Base-by-base conservation (phyloP, 2,329 filamentous ascomycete species). In the Fusarium kyushuense region DNA sequence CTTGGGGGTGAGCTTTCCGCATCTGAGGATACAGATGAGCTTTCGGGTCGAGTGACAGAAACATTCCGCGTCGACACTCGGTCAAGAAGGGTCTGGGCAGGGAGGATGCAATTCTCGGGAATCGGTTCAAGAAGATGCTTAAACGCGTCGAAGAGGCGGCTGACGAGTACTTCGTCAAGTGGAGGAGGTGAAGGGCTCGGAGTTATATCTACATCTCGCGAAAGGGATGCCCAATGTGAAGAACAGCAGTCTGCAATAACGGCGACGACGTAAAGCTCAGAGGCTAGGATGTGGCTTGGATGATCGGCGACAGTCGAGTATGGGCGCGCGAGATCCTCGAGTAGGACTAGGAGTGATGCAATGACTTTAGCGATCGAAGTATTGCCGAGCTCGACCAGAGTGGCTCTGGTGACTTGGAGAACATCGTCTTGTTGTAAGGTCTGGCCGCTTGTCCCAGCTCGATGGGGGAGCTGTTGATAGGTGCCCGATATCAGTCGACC, bases 221-320 rank as follows among this genome's bases (percentile, higher is more conserved):
- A 78, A 42, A 84, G 74, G 38, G 80, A 77, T 29, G 83, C 78
- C 88, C 88, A 90, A 74, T 89, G 84, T 54, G 85, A 84, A 51
- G 84, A 83, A 70, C 88, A 91, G 74, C 89, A 91, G 72, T 91
- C 88, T 73, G 88, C 87, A 35, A 89, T 82, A 41, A 91, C 80
- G 47, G 86, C 83, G 49, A 91, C 77, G n/a, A 90, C 80, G 71
- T 89, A 91, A 47, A 89, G 79, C 75, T 91, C 89, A 19, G 89
- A 90, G 46, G 87, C 82, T 32, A 90, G 79, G 52, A 91, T 82
- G 72, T 90, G 86, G 36, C 82, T 79, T 3, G 88, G 87, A 70
- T 89, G 87, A 23, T 80, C 78, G 45, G 82, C 77, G 55, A 86
- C 79, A 48, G 73, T 77, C 63, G 83, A 83, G 73, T 87, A 87